Evolutionary conservation across 1,284 basidiomycete genomes (phyloP).

Genomic region (Boletellus deceptivus): DNA sequence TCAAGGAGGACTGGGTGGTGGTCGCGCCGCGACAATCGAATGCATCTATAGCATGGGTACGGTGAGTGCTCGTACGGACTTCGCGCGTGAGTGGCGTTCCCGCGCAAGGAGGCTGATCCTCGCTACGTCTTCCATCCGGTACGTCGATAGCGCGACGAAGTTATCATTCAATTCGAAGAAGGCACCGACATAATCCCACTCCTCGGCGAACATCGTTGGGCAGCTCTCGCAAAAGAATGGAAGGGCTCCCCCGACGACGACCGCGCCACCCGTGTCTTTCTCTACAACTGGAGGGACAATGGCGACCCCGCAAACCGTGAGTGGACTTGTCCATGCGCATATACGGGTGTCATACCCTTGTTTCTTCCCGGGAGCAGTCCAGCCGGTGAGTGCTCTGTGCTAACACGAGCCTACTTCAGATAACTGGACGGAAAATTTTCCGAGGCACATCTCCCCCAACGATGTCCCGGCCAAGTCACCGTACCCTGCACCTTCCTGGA

Average conservation of each 20-base stretch:
- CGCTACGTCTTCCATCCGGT: not conserved
- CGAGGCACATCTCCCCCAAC: slow-evolving; percentile 3
- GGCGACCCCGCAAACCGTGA: slow-evolving; percentile 33
- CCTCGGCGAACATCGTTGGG: slow-evolving; percentile 30
- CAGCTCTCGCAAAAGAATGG: slow-evolving; percentile 11
- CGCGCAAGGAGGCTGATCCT: slow-evolving; percentile 1
- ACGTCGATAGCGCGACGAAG: slow-evolving; percentile 25
- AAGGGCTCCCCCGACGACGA: slow-evolving; percentile 6
- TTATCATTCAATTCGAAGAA: slow-evolving; percentile 30
- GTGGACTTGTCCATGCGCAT: slow-evolving; percentile 3
- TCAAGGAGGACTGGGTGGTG: slow-evolving; percentile 16
- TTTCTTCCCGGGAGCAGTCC: not conserved
- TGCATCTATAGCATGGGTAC: slow-evolving; percentile 32
- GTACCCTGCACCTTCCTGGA: slow-evolving; percentile 30
- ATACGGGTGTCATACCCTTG: not conserved
- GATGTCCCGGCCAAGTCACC: slow-evolving; percentile 22
- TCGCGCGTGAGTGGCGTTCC: not conserved
- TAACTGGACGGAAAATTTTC: slow-evolving; percentile 26
- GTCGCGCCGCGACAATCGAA: slow-evolving; percentile 17
- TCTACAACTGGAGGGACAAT: slow-evolving; percentile 33
- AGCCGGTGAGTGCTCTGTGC: not conserved
- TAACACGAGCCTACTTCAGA: slow-evolving; percentile 15
- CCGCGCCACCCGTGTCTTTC: slow-evolving; percentile 24
- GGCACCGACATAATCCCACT: slow-evolving; percentile 28
- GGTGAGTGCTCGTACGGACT: slow-evolving; percentile 17